A percentile compares a stretch with the other conserved stretches of the same genome.
Conservation (phyloP, 2,329 filamentous ascomycete genomes). For the Fusarium irregulare region DNA sequence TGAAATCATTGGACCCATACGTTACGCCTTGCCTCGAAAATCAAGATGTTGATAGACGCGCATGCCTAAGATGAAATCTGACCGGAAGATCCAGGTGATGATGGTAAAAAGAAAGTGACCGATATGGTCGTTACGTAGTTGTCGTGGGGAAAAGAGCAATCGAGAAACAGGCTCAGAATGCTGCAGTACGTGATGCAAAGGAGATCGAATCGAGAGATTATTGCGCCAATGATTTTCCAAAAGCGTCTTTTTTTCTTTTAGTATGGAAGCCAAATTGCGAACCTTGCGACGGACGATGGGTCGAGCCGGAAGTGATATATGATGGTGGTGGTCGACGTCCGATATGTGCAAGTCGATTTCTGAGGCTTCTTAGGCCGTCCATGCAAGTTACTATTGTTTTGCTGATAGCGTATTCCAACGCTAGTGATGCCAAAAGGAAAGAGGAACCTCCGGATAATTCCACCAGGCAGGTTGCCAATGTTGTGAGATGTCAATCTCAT, state of each 20-base stretch:
- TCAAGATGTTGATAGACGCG: neutral
- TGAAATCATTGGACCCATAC: neutral
- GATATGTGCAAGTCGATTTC: neutral
- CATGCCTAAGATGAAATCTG: neutral
- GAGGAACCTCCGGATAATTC: neutral
- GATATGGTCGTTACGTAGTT: neutral
- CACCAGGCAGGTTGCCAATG: neutral
- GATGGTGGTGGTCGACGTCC: neutral
- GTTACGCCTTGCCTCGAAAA: constrained; percentile 1
- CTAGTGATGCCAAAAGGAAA: neutral
- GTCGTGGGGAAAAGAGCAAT: neutral
- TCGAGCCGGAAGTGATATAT: neutral
- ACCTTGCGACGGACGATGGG: neutral
- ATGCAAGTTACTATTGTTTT: neutral
- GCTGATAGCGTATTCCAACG: neutral
- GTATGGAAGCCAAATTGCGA: neutral
- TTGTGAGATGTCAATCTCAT: neutral
- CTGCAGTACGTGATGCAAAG: no score
- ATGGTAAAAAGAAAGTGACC: neutral
- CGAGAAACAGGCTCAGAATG: neutral
- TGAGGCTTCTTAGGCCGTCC: neutral
- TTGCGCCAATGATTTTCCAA: neutral
- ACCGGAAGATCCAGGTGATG: neutral
- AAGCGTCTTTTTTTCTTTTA: neutral
- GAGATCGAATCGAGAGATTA: neutral